Evolutionary conservation across 495 filamentous ascomycete species (phyloP).

Genomic region (Aspergillus nidulans): DNA sequence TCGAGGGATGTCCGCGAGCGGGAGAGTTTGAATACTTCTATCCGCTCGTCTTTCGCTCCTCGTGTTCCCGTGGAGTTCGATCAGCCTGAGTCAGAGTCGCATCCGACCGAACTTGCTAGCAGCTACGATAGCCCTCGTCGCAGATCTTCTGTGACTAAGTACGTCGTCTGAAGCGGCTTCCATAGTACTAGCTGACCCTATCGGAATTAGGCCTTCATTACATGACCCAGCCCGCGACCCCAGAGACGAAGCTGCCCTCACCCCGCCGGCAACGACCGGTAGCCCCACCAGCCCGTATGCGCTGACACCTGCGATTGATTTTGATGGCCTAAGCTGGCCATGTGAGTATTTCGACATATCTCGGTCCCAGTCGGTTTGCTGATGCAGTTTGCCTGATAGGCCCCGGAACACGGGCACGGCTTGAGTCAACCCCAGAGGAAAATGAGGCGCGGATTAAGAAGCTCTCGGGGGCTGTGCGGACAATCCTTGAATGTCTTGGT

Average conservation of each 20-base stretch:
- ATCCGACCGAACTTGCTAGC: slow-evolving; percentile 18
- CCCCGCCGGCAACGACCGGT: slow-evolving; percentile 46
- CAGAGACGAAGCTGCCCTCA: slow-evolving; percentile 58
- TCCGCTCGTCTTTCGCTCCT: slow-evolving; percentile 44
- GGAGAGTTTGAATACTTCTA: slow-evolving; percentile 50
- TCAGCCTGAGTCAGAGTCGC: slow-evolving; percentile 14
- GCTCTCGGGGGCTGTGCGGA: slow-evolving; percentile 79
- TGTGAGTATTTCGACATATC: slow-evolving; percentile 43
- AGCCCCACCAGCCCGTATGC: slow-evolving; percentile 59
- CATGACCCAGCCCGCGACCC: slow-evolving; percentile 70
- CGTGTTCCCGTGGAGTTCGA: slow-evolving; percentile 41
- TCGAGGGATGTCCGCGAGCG: slow-evolving; percentile 44
- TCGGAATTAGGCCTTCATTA: slow-evolving; percentile 30
- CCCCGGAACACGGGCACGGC: slow-evolving; percentile 70
- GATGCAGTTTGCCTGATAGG: slow-evolving; percentile 40
- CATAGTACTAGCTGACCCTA: slow-evolving; percentile 11
- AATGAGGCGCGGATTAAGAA: slow-evolving; percentile 65
- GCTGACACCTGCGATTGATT: slow-evolving; percentile 60
- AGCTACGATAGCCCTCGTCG: slow-evolving; percentile 15
- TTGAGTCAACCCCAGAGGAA: slow-evolving; percentile 74
- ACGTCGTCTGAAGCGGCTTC: slow-evolving; percentile 6
- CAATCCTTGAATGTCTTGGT: slow-evolving; percentile 91
- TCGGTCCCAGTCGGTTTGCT: slow-evolving; percentile 2
- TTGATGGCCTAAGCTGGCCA: slow-evolving; percentile 68
- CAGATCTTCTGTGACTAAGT: slow-evolving; percentile 28